Conservation (phyloP, 169 alveolate species). For the Babesia ovata region DNA sequence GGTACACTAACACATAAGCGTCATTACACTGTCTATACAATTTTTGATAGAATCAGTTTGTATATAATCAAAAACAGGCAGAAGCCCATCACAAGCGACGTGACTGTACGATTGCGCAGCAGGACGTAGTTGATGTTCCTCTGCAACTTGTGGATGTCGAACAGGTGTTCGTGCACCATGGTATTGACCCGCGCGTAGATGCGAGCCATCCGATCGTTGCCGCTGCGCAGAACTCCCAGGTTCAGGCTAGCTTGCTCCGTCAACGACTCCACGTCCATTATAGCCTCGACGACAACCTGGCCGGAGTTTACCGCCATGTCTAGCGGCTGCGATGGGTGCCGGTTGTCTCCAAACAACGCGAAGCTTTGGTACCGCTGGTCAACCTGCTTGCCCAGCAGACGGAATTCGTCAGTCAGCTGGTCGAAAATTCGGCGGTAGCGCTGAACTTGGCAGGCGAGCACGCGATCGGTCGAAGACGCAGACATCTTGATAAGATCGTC, state of each 20-base stretch:
- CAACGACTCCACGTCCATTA: conserved; percentile 66
- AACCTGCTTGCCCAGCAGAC: conserved; percentile 24
- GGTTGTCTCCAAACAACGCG: conserved; percentile 34
- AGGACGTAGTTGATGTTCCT: conserved; percentile 51
- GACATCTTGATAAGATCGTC: conserved; percentile 23
- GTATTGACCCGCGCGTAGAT: conserved; percentile 40
- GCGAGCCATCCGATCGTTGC: conserved; percentile 25
- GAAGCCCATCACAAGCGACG: conserved; percentile 51
- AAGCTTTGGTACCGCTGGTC: conserved; percentile 50
- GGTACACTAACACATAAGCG: not conserved
- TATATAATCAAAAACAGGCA: conserved; percentile 43
- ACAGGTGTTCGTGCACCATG: conserved; percentile 60
- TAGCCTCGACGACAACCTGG: conserved; percentile 59
- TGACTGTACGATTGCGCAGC: conserved; percentile 41
- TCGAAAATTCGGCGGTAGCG: conserved; percentile 60
- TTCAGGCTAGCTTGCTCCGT: conserved; percentile 58
- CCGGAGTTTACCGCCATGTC: conserved; percentile 16
- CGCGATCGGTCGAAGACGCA: conserved; percentile 14
- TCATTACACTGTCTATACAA: not conserved
- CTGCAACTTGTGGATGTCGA: conserved; percentile 59
- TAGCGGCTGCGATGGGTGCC: conserved; percentile 2
- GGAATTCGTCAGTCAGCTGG: conserved; percentile 54
- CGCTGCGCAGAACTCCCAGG: conserved; percentile 27
- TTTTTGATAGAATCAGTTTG: conserved; percentile 37
- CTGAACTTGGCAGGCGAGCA: conserved; percentile 43